Percentiles rank a stretch among this genome's conserved stretches.
Evolutionary conservation across 2,329 filamentous ascomycete species (phyloP).

Genomic region (Pseudohalonectria lignicola): DNA sequence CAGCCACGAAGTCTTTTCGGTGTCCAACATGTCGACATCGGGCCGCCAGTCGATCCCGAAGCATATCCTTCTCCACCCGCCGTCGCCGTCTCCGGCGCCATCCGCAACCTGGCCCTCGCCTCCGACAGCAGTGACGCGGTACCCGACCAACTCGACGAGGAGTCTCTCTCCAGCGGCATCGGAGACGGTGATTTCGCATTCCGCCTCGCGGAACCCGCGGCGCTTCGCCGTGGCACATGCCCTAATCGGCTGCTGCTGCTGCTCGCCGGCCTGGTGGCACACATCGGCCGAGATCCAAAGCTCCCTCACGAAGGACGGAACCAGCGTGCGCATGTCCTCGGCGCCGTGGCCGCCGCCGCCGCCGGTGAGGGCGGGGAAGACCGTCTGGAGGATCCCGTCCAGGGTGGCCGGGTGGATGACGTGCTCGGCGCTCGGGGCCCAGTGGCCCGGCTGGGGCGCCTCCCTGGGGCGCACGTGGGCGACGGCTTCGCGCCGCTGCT

Average conservation of each 20-base stretch:
- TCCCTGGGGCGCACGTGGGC: neutral
- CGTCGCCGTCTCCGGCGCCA: neutral
- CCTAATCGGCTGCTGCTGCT: neutral
- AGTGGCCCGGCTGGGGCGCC: neutral
- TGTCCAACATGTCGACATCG: constrained; percentile 9
- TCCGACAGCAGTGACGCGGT: neutral
- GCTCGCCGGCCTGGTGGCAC: neutral
- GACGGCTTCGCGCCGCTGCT: neutral
- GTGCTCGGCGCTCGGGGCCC: constrained; percentile 6
- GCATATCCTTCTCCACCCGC: neutral
- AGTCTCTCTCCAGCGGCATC: neutral
- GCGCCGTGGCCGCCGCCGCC: neutral
- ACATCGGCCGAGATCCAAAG: neutral
- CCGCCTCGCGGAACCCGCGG: neutral
- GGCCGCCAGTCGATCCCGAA: constrained; percentile 3
- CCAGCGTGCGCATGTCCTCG: neutral
- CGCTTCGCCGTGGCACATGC: neutral
- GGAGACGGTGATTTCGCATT: neutral
- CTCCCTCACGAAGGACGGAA: neutral
- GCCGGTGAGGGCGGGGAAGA: neutral
- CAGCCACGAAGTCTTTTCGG: too few species aligned
- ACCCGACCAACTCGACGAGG: neutral
- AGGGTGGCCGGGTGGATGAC: constrained; percentile 23
- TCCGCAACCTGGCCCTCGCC: neutral
- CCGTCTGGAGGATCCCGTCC: constrained; percentile 16